A percentile compares a stretch with the other conserved stretches of the same genome.
phyloP scores from a whole-genome alignment of 192 early-diverging fungal species.

The Endogone sp. region DNA sequence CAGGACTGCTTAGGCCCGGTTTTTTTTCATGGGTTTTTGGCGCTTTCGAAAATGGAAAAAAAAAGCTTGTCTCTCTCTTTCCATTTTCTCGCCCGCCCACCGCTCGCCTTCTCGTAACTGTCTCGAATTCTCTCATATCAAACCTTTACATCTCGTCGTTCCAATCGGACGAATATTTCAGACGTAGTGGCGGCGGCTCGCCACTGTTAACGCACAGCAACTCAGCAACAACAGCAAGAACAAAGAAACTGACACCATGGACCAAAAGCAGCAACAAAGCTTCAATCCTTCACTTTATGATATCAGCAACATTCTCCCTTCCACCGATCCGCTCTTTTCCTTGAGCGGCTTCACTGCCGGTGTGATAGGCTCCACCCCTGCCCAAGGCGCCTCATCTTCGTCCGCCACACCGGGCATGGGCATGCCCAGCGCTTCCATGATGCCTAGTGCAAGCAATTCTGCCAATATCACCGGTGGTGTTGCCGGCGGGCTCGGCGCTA shows the following conservation, averaged over 20 bases:
- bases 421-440: not conserved
- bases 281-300: slow-evolving; percentile 24
- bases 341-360: slow-evolving; percentile 21
- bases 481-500: not conserved
- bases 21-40: not conserved
- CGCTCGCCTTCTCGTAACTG: too few species aligned
- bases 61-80: too few species aligned
- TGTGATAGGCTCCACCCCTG: slow-evolving; percentile 3
- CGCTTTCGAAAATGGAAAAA: too few species aligned
- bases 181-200: not conserved
- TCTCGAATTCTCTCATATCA: too few species aligned
- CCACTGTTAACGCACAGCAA: not conserved
- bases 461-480: not conserved
- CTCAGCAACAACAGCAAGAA: not conserved
- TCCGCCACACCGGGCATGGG: not conserved
- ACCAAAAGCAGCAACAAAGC: not conserved
- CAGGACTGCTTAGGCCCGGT: not conserved
- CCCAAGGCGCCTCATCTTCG: not conserved
- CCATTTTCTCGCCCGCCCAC: too few species aligned
- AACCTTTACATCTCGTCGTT: not conserved
- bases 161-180: not conserved
- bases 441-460: not conserved
- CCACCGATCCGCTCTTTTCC: slow-evolving; percentile 13
- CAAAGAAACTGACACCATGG: not conserved
- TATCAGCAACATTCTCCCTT: slow-evolving; percentile 18